phyloP scores from a whole-genome alignment of 371 early-diverging fungal species.

The Sporodiniella umbellata region DNA sequence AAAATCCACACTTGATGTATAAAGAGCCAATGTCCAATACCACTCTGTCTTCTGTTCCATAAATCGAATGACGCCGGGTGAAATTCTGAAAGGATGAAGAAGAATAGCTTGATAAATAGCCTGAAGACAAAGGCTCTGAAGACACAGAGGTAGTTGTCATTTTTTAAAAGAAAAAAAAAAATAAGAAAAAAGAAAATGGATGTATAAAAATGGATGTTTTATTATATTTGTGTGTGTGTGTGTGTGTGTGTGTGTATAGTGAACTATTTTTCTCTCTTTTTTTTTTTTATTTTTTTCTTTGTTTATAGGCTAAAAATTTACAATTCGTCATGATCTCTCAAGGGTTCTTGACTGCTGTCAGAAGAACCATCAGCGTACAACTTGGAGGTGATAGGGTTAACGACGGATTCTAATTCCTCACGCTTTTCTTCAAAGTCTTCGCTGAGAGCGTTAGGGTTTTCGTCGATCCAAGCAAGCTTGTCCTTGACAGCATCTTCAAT shows the following conservation, averaged over 20 bases:
- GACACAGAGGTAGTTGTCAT: conserved; percentile 51
- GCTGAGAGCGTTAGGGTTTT: conserved; percentile 61
- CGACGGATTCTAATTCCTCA: conserved; percentile 78
- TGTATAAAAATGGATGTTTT: too few relatives aligned
- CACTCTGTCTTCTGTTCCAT: conserved; percentile 78
- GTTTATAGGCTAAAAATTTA: conserved; percentile 45
- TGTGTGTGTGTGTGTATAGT: too few relatives aligned
- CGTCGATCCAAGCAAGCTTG: conserved; percentile 84
- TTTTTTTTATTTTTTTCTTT: background rate
- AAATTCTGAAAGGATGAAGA: conserved; percentile 38
- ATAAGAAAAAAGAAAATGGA: conserved; percentile 6
- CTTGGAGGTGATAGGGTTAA: conserved; percentile 87
- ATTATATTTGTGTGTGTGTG: too few relatives aligned
- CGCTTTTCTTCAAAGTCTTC: conserved; percentile 83
- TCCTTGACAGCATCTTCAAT: conserved; percentile 87
- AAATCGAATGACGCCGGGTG: conserved; percentile 61
- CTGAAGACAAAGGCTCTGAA: conserved; percentile 36
- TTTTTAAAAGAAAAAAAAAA: conserved; percentile 4
- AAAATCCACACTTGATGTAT: conserved; percentile 85
- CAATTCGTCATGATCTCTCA: conserved; percentile 74
- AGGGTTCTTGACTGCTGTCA: conserved; percentile 55
- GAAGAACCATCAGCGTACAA: conserved; percentile 65
- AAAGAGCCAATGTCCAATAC: conserved; percentile 85
- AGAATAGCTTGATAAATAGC: conserved; percentile 37
- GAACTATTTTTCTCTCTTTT: too few relatives aligned